These are phyloP conservation scores for Rusavskia elegans DNA, from an alignment of 495 filamentous ascomycete genomes.

Conservation along the genomic window DNA sequence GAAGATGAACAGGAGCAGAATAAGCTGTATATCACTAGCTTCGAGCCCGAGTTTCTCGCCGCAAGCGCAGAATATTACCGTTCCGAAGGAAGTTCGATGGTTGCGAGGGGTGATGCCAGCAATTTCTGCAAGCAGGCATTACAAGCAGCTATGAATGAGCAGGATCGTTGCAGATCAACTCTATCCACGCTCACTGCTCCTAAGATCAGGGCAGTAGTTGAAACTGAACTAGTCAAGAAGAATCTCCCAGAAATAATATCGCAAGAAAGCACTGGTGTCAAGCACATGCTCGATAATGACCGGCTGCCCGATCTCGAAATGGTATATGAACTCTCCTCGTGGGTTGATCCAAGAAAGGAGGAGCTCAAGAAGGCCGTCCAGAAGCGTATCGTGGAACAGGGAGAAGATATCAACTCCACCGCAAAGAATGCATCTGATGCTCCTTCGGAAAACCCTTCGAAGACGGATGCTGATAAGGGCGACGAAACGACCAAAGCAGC, in stretches of 20 bases:
- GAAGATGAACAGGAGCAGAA: constrained; percentile 45
- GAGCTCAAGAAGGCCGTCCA: constrained; percentile 55
- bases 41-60: constrained; percentile 63
- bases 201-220: constrained; percentile 66
- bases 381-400: constrained; percentile 61
- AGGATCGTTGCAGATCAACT: constrained; percentile 63
- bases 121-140: constrained; percentile 69
- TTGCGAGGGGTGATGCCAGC: constrained; percentile 65
- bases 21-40: constrained; percentile 70
- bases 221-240: constrained; percentile 58
- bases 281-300: constrained; percentile 84
- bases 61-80: constrained; percentile 61
- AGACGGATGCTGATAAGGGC: constrained; percentile 18
- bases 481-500: constrained; percentile 25
- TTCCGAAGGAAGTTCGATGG: constrained; percentile 51
- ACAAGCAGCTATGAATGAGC: constrained; percentile 62
- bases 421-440: constrained; percentile 31
- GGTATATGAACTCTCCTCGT: constrained; percentile 59
- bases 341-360: constrained; percentile 62
- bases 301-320: constrained; percentile 56
- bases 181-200: constrained; percentile 49
- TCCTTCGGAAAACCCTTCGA: constrained; percentile 13
- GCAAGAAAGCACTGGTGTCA: constrained; percentile 70
- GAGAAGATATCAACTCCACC: constrained; percentile 61
- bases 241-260: constrained; percentile 70